A percentile compares a stretch with the other conserved stretches of the same genome.
Evolutionary conservation across 2,329 filamentous ascomycete species (phyloP).

Genomic region (Colletotrichum sansevieriae): DNA sequence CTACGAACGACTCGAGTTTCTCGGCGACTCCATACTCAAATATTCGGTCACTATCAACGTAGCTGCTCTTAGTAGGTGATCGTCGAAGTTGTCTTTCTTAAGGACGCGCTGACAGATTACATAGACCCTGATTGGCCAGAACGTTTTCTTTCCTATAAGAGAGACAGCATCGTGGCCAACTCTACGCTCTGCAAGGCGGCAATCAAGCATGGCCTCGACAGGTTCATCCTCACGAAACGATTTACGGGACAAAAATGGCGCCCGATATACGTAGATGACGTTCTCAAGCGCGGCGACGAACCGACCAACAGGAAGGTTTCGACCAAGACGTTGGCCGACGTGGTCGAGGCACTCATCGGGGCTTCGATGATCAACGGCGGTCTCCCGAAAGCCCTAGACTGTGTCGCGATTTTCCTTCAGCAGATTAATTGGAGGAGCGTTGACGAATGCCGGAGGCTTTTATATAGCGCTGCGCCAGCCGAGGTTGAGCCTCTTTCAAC

Average conservation of each 20-base stretch:
- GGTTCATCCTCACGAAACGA: conserved; percentile 75
- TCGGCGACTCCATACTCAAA: conserved; percentile 89
- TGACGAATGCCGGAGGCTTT: conserved; percentile 52
- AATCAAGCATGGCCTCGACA: conserved; percentile 73
- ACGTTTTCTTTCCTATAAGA: conserved; percentile 76
- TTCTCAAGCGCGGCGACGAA: conserved; percentile 44
- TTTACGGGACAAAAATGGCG: conserved; percentile 82
- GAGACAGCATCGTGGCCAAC: conserved; percentile 81
- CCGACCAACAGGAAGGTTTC: conserved; percentile 61
- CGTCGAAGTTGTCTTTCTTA: not conserved
- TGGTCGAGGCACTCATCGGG: conserved; percentile 88
- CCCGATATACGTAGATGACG: conserved; percentile 67
- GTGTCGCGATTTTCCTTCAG: conserved; percentile 75
- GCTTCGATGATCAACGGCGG: conserved; percentile 79
- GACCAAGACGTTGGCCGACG: conserved; percentile 86
- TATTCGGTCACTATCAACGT: conserved; percentile 77
- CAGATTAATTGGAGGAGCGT: conserved; percentile 68
- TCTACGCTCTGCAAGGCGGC: conserved; percentile 76
- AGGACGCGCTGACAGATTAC: conserved; percentile 37
- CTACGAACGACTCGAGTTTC: conserved; percentile 88
- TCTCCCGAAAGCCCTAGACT: conserved; percentile 70
- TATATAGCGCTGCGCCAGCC: conserved; percentile 58
- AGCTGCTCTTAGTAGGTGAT: conserved; percentile 61
- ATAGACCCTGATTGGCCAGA: conserved; percentile 79
- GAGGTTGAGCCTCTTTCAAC: conserved; percentile 54